Evolutionary conservation across 2,329 filamentous ascomycete genomes (phyloP), one percentile per base, ranked within the genome.

Genomic region (Parafenestella ontariensis): DNA sequence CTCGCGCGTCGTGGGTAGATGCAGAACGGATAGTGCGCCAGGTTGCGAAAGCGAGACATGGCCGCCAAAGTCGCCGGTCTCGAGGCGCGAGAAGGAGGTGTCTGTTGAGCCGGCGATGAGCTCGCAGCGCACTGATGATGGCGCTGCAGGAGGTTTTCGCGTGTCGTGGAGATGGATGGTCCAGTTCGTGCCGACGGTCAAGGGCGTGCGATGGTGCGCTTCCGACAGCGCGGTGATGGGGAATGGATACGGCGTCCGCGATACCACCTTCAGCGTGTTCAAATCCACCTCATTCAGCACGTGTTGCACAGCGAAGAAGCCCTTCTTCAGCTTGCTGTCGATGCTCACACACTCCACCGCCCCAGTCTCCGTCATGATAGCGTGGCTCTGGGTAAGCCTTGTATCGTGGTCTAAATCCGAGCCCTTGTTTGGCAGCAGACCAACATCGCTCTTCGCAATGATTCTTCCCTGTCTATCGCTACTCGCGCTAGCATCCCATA

Each of bases 141-240:
- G 49, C 0, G 49, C 7, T 2, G 54, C 10, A 21, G 68, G 64
- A 8, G 61, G 61, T 41, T 76, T 79, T 43, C 92, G 84, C 23
- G 88, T 85, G 72, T 98, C 94, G 70, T 96, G 87, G 4, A 97
- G 84, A 70, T 96, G 90, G 1, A 98, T 81, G 1, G 90, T 91
- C 54, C 88, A 81, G 46, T 89, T 90, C 1, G 92, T 96, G 20
- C 92, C 94, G 13, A 98, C 85, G 0, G 92, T 95, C 33, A 98
- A 76, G 0, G 93, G 92, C 0, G 88, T 82, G 0, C 83, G 82
- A 44, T 86, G 78, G 62, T 86, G 78, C 39, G 87, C 83, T 45
- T 88, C 82, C 0, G 93, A 97, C 17, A 98, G 78, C 0, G 92
- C 89, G 34, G 90, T 94, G 61, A 98, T 91, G 26, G 89, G 87